A percentile compares a stretch with the other conserved stretches of the same genome.
phyloP scores from a whole-genome alignment of 164 flowering plant genomes.

The Cinnamomum micranthum region DNA sequence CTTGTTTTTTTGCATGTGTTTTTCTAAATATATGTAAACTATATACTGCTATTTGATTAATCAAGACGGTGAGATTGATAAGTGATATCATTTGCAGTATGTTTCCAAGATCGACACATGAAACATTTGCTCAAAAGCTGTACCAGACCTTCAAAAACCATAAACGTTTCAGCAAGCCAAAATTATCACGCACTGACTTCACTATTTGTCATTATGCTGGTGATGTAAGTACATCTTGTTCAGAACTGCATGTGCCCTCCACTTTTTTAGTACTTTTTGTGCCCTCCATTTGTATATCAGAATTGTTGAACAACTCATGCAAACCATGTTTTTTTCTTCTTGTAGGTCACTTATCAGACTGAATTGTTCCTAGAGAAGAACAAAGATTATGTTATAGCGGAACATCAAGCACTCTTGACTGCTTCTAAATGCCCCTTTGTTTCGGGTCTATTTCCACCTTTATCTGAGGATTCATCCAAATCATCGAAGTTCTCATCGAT shows the following conservation, averaged over 20 bases:
- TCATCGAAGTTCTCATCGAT: conserved; percentile 94
- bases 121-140: conserved; percentile 93
- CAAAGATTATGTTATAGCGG: conserved; percentile 98
- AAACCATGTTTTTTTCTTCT: conserved; percentile 8
- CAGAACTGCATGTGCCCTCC: background rate
- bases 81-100: conserved; percentile 53
- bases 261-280: background rate
- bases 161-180: conserved; percentile 93
- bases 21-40: background rate
- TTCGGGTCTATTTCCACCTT: conserved; percentile 68
- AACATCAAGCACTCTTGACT: conserved; percentile 85
- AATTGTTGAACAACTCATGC: background rate
- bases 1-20: background rate
- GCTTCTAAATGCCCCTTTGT: conserved; percentile 86
- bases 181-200: conserved; percentile 90
- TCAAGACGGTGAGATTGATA: conserved; percentile 18
- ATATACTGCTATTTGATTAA: background rate
- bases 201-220: conserved; percentile 98
- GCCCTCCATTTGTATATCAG: background rate
- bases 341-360: conserved; percentile 94
- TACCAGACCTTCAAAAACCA: conserved; percentile 86
- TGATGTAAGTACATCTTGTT: conserved; percentile 57
- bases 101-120: conserved; percentile 99
- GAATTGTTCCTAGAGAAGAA: conserved; percentile 95
- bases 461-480: conserved; percentile 80